Conservation (phyloP, 768 basidiomycete genomes). For the Hemileccinum impolitum region DNA sequence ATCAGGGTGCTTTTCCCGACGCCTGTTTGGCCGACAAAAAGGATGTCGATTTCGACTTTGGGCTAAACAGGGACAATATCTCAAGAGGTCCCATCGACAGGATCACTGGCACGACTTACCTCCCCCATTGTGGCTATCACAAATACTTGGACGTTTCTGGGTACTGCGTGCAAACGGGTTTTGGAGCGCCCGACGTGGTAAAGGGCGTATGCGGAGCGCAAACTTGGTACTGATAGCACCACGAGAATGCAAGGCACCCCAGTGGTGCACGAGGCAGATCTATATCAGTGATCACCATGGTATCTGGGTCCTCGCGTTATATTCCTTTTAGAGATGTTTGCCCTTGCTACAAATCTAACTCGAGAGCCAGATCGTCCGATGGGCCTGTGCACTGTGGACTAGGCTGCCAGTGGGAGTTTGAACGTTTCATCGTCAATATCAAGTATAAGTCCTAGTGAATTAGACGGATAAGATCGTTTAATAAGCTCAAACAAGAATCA, state of each 20-base stretch:
- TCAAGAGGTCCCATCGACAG: not conserved
- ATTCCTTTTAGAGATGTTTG: slow-evolving; percentile 10
- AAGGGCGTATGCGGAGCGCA: slow-evolving; percentile 1
- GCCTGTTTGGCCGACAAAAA: slow-evolving; percentile 25
- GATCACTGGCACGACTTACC: slow-evolving; percentile 4
- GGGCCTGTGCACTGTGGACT: too few species aligned
- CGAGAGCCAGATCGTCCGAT: not conserved
- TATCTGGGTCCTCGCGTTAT: not conserved
- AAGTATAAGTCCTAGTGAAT: too few species aligned
- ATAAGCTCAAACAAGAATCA: too few species aligned
- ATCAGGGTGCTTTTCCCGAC: slow-evolving; percentile 25
- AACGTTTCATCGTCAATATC: too few species aligned
- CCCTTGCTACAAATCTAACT: not conserved
- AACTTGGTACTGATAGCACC: not conserved
- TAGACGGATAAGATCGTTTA: too few species aligned
- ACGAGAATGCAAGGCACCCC: not conserved
- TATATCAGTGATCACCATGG: slow-evolving; percentile 20
- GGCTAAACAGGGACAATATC: slow-evolving; percentile 5
- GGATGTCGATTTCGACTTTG: slow-evolving; percentile 10
- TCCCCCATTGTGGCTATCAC: slow-evolving; percentile 14
- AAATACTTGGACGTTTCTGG: not conserved
- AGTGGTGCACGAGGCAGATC: slow-evolving; percentile 22
- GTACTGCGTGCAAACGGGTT: not conserved
- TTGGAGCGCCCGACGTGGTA: slow-evolving; percentile 1
- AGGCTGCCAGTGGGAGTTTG: too few species aligned